Percentiles rank a stretch among this genome's conserved stretches.
Evolutionary conservation across 176 grass and related monocot species (phyloP).

Genomic region (Cenchrus americanus): DNA sequence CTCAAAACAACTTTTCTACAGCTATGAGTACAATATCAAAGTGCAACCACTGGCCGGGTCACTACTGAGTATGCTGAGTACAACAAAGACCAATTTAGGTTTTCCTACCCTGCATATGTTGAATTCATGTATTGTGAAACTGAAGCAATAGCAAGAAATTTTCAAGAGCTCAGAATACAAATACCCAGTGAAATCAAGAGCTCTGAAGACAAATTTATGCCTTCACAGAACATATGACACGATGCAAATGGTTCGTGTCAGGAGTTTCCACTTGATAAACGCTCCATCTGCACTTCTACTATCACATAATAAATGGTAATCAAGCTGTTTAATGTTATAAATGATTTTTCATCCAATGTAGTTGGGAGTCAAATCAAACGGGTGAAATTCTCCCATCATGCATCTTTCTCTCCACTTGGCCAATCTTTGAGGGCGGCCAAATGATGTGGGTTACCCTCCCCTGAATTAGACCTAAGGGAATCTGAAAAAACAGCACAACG

Average conservation of each 20-base stretch:
- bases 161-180: slow-evolving; percentile 13
- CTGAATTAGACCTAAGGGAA: slow-evolving; percentile 78
- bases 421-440: slow-evolving; percentile 79
- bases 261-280: neutral
- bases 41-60: neutral
- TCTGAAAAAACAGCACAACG: slow-evolving; percentile 48
- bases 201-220: neutral
- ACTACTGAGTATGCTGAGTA: neutral
- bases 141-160: neutral
- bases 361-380: slow-evolving; percentile 25
- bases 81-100: neutral
- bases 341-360: slow-evolving; percentile 9
- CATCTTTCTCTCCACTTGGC: slow-evolving; percentile 66
- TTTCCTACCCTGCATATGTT: neutral
- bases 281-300: neutral
- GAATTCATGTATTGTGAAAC: neutral
- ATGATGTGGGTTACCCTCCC: slow-evolving; percentile 80
- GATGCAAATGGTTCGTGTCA: neutral
- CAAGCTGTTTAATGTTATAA: neutral
- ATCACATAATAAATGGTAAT: neutral
- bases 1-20: neutral
- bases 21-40: neutral
- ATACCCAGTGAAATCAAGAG: neutral
- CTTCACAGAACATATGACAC: neutral
- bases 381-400: slow-evolving; percentile 51